Base-by-base conservation (phyloP, 805 yeast species). In the Saccharomycopsis vini region DNA sequence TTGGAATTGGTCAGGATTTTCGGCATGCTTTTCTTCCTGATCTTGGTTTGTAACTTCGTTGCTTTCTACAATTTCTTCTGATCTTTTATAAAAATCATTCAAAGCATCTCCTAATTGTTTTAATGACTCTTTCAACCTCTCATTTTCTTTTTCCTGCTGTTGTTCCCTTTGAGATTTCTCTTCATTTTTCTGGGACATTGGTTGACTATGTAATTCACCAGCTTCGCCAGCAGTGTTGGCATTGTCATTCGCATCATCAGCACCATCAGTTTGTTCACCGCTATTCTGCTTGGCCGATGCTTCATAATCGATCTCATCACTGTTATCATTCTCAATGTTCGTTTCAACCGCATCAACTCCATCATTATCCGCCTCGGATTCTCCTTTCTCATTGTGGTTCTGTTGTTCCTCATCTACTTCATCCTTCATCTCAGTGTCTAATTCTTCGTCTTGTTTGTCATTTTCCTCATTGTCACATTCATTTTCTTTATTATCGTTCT, bases 71-170 rank as follows among this genome's bases (percentile, higher is more conserved):
- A 92, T 90, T 54, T 88, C 96, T 59, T 85, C 87, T 50, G 83
- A 79, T 54, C 95, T 81, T 58, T 86, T 82, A 58, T 90, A 94
- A 64, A 83, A 90, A 57, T 89, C 95, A 54, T 90, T 85, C 64
- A 89, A 59, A 1, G 95, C 76, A 61, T 89, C 97, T 42, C 98
- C 97, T 12, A 92, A 70, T 58, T 88, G 88, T 59, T 84, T 84
- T 62, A 90, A 67, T 0, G 94, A 77, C 54, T 87, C 88, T 45
- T 73, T 72, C 33, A 85, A 87, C 54, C 72, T 72, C 42, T 81
- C 80, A 23, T 70, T 66, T 9, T 68, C 58, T 15, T 60, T 56
- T 33, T 64, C 63, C 22, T 68, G 59, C 16, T 61, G 58, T 34
- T 68, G 62, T 36, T 71, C 64, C 35, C 70, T 69, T 26, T 71